phyloP scores from a whole-genome alignment of 805 yeast genomes.

The Metschnikowia continentalis region DNA sequence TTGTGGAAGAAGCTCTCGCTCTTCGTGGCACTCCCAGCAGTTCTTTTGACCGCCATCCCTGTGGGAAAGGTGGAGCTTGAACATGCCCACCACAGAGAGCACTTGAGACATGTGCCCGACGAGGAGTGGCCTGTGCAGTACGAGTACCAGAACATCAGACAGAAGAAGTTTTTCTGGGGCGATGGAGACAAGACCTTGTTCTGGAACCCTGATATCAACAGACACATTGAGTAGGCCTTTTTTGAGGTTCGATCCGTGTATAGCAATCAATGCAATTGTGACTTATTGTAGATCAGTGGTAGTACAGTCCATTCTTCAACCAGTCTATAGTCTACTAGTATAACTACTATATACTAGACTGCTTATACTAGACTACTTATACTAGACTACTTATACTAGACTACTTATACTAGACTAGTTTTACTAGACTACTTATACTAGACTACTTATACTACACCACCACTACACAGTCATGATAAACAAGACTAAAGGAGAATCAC shows the following conservation, averaged over 20 bases:
- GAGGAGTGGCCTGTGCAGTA: conserved; percentile 91
- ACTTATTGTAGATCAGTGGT: not conserved
- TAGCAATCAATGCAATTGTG: not conserved
- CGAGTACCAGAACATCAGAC: conserved; percentile 88
- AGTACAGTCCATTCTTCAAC: no score
- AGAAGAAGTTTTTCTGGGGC: conserved; percentile 94
- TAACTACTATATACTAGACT: no score
- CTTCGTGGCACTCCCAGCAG: conserved; percentile 79
- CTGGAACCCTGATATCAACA: conserved; percentile 93
- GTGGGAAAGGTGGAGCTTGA: conserved; percentile 77
- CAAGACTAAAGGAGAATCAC: no score
- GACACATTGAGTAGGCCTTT: conserved; percentile 52
- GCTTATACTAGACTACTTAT: no score
- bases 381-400: no score
- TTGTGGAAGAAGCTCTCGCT: conserved; percentile 85
- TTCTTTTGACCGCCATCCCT: conserved; percentile 71
- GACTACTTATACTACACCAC: no score
- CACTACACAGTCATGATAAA: no score
- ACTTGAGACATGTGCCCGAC: conserved; percentile 67
- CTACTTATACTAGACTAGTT: no score
- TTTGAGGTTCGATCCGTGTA: not conserved
- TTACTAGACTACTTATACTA: no score
- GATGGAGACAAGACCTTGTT: conserved; percentile 95
- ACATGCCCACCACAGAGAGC: conserved; percentile 88
- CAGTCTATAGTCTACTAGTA: no score